Conservation (phyloP, 176 grass and related monocot genomes). For the Typha latifolia region DNA sequence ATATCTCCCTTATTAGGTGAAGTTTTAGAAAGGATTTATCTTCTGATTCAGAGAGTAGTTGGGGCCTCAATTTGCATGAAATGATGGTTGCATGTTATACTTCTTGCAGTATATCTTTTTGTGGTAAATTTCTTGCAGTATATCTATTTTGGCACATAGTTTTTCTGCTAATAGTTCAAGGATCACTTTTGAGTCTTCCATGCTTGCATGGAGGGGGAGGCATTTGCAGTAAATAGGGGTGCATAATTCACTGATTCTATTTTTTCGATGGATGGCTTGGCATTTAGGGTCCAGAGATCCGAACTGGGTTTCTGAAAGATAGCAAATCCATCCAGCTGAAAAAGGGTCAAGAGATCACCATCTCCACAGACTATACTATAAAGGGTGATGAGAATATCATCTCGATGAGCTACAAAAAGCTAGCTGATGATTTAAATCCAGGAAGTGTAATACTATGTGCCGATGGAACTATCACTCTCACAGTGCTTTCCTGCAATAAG, state of each 20-base stretch:
- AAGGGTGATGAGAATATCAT: slow-evolving; percentile 59
- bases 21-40: too few relatives aligned
- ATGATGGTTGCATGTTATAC: too few relatives aligned
- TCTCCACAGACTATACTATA: slow-evolving; percentile 53
- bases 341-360: slow-evolving; percentile 54
- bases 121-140: too few relatives aligned
- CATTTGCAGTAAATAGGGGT: too few relatives aligned
- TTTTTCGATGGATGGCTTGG: not conserved
- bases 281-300: slow-evolving; percentile 72
- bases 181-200: too few relatives aligned
- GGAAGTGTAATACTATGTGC: slow-evolving; percentile 58
- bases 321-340: slow-evolving; percentile 47
- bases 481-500: slow-evolving; percentile 57
- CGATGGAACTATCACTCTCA: slow-evolving; percentile 72
- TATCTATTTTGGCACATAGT: too few relatives aligned
- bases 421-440: slow-evolving; percentile 48
- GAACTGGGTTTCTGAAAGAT: slow-evolving; percentile 66
- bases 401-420: slow-evolving; percentile 77
- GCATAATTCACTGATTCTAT: slow-evolving; percentile 1
- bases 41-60: too few relatives aligned
- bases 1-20: too few relatives aligned
- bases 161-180: too few relatives aligned
- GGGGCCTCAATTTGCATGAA: too few relatives aligned
- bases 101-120: too few relatives aligned
- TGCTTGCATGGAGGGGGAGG: too few relatives aligned